A percentile compares a stretch with the other conserved stretches of the same genome.
phyloP scores from a whole-genome alignment of 2,329 filamentous ascomycete genomes.

The Aureobasidium sp. region DNA sequence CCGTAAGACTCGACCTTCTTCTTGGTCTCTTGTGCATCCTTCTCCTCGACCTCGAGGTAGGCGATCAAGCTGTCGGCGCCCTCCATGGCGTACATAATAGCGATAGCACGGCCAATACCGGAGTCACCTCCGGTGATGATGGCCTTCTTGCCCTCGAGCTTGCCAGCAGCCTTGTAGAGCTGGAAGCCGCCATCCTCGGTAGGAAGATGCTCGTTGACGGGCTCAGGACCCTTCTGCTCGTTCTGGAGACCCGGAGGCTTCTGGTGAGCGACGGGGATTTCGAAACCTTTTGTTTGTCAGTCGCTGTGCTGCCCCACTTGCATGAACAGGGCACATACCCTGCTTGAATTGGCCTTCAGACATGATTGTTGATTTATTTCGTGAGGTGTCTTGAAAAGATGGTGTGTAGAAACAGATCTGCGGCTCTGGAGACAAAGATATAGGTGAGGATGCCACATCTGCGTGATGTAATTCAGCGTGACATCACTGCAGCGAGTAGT shows the following conservation, averaged over 20 bases:
- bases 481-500: not conserved
- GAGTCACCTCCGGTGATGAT: conserved; percentile 77
- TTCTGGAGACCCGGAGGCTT: conserved; percentile 45
- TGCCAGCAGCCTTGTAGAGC: conserved; percentile 67
- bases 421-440: not conserved
- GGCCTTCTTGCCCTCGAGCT: conserved; percentile 67
- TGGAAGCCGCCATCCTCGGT: conserved; percentile 61
- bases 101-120: conserved; percentile 69
- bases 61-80: conserved; percentile 67
- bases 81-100: conserved; percentile 74
- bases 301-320: not conserved
- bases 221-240: conserved; percentile 39
- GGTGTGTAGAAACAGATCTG: conserved; percentile 3
- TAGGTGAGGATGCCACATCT: not conserved
- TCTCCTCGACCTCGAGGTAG: conserved; percentile 64
- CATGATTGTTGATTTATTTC: conserved; percentile 1
- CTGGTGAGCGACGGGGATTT: conserved; percentile 46
- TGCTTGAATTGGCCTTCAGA: conserved; percentile 15
- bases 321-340: not conserved
- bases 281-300: conserved; percentile 35
- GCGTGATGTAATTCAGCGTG: conserved; percentile 4
- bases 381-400: not conserved
- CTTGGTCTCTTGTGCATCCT: conserved; percentile 70
- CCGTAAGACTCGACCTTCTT: conserved; percentile 61
- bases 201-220: conserved; percentile 59